phyloP scores from a whole-genome alignment of 1,284 basidiomycete genomes.

The Pseudomicrostroma phylloplanum region DNA sequence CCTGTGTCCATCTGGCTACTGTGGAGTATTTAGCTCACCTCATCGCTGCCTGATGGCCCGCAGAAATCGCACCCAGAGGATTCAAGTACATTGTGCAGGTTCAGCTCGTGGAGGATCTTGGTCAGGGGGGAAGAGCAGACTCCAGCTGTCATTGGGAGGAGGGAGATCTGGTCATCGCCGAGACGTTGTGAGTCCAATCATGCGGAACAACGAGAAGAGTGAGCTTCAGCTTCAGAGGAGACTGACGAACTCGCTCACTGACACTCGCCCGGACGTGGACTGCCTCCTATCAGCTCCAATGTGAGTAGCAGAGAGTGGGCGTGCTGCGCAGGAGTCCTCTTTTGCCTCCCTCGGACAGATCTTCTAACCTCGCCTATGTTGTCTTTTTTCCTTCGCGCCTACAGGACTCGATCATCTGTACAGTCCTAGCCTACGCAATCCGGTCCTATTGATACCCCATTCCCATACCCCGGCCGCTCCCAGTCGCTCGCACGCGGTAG shows the following conservation, averaged over 20 bases:
- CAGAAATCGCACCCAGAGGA: conserved; percentile 31
- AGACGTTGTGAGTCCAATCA: conserved; percentile 19
- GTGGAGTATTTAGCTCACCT: not conserved
- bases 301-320: conserved; percentile 16
- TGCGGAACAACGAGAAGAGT: not conserved
- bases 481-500: too few relatives aligned
- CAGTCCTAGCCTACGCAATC: conserved; percentile 29
- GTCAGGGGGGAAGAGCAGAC: conserved; percentile 41
- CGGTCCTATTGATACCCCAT: conserved; percentile 19
- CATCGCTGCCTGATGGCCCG: not conserved
- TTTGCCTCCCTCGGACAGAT: not conserved
- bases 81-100: conserved; percentile 41
- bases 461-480: too few relatives aligned
- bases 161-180: conserved; percentile 28
- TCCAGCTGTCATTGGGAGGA: conserved; percentile 40
- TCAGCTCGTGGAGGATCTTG: conserved; percentile 36
- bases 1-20: not conserved
- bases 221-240: too few relatives aligned
- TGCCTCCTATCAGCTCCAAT: conserved; percentile 14
- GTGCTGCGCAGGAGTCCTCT: not conserved
- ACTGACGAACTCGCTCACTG: not conserved
- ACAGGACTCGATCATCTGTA: conserved; percentile 34
- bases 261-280: not conserved
- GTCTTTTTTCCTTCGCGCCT: not conserved
- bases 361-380: not conserved